These are phyloP conservation scores for Sporobolomyces phaffii DNA, from an alignment of 768 basidiomycete species.

Conservation along the genomic window DNA sequence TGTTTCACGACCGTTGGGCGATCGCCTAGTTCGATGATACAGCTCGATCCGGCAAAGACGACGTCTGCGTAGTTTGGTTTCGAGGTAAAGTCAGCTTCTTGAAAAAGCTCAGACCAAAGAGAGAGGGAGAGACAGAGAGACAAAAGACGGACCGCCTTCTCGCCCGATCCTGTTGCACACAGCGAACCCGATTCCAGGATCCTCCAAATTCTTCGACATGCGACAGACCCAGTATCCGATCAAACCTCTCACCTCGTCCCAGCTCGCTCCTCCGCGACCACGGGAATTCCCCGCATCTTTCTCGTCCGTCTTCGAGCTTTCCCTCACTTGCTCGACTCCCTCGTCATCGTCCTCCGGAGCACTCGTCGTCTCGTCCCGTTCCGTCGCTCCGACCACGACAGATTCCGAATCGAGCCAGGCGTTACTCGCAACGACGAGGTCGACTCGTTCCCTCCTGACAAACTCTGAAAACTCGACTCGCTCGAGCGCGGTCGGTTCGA, in stretches of 20 bases:
- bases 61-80: too few relatives aligned
- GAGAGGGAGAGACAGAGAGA: too few relatives aligned
- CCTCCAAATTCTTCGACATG: conserved; percentile 30
- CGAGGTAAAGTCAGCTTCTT: too few relatives aligned
- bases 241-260: conserved; percentile 21
- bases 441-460: conserved; percentile 3
- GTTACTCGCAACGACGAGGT: conserved; percentile 30
- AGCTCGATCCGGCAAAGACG: conserved; percentile 39
- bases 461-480: conserved; percentile 28
- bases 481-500: conserved; percentile 29
- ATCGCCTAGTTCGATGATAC: conserved; percentile 21
- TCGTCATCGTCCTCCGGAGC: too few relatives aligned
- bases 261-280: conserved; percentile 3
- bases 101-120: too few relatives aligned
- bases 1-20: conserved; percentile 19
- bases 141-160: conserved; percentile 27
- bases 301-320: background rate
- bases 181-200: conserved; percentile 24
- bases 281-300: background rate
- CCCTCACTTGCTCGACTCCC: background rate
- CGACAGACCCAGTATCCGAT: conserved; percentile 38
- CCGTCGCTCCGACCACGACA: too few relatives aligned
- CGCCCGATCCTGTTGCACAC: conserved; percentile 36
- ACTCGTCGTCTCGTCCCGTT: too few relatives aligned
- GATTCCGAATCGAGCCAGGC: conserved; percentile 35